Conservation (phyloP, 768 basidiomycete genomes). For the Pleurotus djamor region DNA sequence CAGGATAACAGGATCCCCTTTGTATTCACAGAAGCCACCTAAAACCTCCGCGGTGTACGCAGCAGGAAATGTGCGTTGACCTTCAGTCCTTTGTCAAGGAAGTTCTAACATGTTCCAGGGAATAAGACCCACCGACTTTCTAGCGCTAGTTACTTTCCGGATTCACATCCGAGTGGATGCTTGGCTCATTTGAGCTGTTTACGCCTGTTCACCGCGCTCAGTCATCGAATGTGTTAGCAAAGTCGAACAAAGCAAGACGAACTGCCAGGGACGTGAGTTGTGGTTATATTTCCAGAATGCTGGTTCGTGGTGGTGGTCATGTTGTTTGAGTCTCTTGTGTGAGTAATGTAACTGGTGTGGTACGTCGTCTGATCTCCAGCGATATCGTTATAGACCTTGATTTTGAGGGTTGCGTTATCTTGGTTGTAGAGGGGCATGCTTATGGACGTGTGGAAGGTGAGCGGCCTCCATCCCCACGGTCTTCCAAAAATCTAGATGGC, state of each 20-base stretch:
- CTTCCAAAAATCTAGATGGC: too few species aligned
- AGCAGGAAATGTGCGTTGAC: neutral
- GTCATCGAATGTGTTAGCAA: neutral
- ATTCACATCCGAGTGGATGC: too few species aligned
- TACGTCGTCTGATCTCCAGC: neutral
- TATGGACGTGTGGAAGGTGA: neutral
- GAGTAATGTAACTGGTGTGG: neutral
- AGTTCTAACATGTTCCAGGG: too few species aligned
- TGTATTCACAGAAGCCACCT: too few species aligned
- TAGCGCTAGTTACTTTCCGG: too few species aligned
- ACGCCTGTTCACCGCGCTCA: neutral
- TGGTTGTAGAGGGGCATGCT: neutral
- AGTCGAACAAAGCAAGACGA: neutral
- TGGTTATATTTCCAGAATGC: neutral
- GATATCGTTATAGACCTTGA: neutral
- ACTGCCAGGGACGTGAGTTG: neutral
- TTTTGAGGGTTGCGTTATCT: neutral
- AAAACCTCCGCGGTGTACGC: neutral
- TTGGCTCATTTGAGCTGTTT: neutral
- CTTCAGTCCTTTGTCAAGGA: too few species aligned
- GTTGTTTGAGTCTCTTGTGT: neutral
- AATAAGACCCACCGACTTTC: too few species aligned
- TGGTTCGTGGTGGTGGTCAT: neutral
- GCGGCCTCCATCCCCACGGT: too few species aligned
- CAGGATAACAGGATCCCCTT: neutral